Conservation (phyloP, 345 rosid species). For the Pistacia vera region DNA sequence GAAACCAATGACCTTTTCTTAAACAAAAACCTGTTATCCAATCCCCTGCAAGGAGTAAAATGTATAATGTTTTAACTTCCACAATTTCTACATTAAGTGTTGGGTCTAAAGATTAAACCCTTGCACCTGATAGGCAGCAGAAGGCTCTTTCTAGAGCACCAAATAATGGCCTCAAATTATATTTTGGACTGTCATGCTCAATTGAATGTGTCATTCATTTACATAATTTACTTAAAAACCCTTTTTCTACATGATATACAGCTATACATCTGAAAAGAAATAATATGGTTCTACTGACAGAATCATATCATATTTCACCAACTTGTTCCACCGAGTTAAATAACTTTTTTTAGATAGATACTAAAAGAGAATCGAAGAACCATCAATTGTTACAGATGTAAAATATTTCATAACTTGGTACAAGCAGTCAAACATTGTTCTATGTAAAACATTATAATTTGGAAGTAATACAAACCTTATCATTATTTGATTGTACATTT, state of each 20-base stretch:
- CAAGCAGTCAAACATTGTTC: not conserved
- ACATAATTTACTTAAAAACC: too few species aligned
- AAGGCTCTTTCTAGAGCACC: not conserved
- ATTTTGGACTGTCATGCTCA: not conserved
- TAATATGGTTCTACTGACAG: not conserved
- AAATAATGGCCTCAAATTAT: not conserved
- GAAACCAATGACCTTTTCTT: not conserved
- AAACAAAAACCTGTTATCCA: not conserved
- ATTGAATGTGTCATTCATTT: too few species aligned
- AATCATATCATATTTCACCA: not conserved
- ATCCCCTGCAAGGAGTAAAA: not conserved
- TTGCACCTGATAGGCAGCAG: not conserved
- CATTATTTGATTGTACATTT: slow-evolving; percentile 95
- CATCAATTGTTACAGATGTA: not conserved
- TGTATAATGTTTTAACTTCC: not conserved
- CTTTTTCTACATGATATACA: not conserved
- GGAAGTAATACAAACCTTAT: slow-evolving; percentile 60
- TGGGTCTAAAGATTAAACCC: not conserved
- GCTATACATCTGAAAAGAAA: not conserved
- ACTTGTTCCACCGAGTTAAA: not conserved
- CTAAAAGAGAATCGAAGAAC: not conserved
- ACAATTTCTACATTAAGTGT: not conserved
- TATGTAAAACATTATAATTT: not conserved
- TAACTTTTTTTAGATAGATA: not conserved
- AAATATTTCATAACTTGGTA: not conserved